Conservation (phyloP, 257 asterid species). For the Mentha longifolia region DNA sequence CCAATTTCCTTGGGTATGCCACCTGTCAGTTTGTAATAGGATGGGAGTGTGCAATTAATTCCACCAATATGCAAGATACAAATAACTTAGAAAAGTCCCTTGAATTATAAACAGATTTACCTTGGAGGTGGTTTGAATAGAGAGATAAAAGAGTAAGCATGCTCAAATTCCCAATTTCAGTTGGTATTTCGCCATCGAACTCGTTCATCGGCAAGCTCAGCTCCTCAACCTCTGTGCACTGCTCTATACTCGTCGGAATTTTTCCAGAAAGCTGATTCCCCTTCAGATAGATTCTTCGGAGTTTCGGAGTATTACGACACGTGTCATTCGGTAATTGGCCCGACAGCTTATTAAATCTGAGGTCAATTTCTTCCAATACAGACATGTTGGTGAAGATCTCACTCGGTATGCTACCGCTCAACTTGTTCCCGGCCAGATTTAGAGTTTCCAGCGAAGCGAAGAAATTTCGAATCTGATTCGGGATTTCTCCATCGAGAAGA, state of each 20-base stretch:
- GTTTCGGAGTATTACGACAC: background rate
- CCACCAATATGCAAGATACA: no score
- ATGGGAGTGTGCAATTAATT: no score
- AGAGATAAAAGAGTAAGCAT: background rate
- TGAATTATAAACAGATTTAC: background rate
- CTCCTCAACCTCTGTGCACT: background rate
- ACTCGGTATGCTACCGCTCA: background rate
- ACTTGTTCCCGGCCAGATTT: no score
- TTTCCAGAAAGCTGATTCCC: background rate
- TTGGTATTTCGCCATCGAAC: slow-evolving; percentile 3
- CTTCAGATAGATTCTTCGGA: background rate
- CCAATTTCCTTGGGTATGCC: background rate
- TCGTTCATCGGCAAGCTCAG: background rate
- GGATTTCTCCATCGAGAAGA: no score
- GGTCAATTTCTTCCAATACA: background rate
- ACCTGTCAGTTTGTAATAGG: background rate
- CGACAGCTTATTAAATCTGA: background rate
- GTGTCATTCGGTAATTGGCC: background rate
- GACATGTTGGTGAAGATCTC: slow-evolving; percentile 3
- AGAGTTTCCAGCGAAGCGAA: no score
- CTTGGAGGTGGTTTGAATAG: background rate
- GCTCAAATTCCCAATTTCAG: slow-evolving; percentile 2
- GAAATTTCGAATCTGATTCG: no score
- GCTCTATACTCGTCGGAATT: background rate
- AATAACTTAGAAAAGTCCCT: no score